These are phyloP conservation scores for Ceratocystis colombiana DNA, from an alignment of 2,329 filamentous ascomycete species.

Conservation along the genomic window DNA sequence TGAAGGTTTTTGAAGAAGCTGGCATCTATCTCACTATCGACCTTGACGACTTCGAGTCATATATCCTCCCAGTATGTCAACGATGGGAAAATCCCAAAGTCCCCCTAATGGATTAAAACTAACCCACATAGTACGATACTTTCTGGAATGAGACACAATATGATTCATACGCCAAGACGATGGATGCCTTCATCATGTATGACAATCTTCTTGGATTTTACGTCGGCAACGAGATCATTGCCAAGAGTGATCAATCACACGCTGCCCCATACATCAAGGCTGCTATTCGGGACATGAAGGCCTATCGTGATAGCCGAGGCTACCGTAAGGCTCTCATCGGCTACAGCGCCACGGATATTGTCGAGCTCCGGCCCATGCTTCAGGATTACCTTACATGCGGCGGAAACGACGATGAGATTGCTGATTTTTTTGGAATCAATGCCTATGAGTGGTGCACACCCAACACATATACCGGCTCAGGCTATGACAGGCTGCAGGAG, in stretches of 20 bases:
- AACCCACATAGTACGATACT: conserved; percentile 41
- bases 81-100: neutral
- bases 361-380: conserved; percentile 51
- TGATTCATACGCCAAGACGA: conserved; percentile 56
- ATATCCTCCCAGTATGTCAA: conserved; percentile 50
- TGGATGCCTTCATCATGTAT: conserved; percentile 67
- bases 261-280: conserved; percentile 78
- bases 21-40: conserved; percentile 81
- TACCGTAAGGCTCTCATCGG: conserved; percentile 77
- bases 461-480: conserved; percentile 49
- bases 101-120: neutral
- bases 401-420: conserved; percentile 52
- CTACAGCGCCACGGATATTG: conserved; percentile 79
- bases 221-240: conserved; percentile 80
- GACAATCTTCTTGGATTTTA: conserved; percentile 78
- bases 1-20: conserved; percentile 66
- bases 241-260: conserved; percentile 45
- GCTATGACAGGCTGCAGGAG: conserved; percentile 58
- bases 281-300: conserved; percentile 70
- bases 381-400: conserved; percentile 71
- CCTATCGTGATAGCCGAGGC: conserved; percentile 61
- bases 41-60: conserved; percentile 63
- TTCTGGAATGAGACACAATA: conserved; percentile 66
- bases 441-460: conserved; percentile 72
- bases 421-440: conserved; percentile 81